Evolutionary conservation across 306 rosid species (phyloP).

Genomic region (Hippophae gyantsensis): DNA sequence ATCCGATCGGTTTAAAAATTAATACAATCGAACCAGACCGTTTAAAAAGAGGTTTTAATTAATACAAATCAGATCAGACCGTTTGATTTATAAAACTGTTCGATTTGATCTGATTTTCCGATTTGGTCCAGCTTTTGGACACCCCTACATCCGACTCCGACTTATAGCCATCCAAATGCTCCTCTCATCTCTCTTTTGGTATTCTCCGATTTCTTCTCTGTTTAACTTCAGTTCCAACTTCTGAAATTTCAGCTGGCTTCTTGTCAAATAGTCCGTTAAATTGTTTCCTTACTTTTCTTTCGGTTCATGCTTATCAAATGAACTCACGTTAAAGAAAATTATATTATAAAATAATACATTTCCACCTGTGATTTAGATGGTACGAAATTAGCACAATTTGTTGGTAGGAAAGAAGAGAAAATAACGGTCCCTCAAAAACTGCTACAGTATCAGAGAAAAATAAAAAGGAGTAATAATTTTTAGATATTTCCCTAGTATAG

Average conservation of each 20-base stretch:
- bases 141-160: slow-evolving; percentile 33
- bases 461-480: too few species aligned
- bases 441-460: too few species aligned
- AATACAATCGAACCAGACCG: too few species aligned
- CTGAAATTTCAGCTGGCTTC: slow-evolving; percentile 85
- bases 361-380: neutral
- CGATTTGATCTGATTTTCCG: too few species aligned
- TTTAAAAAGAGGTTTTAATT: too few species aligned
- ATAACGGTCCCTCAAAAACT: too few species aligned
- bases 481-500: too few species aligned
- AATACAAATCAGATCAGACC: too few species aligned
- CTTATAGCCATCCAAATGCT: slow-evolving; percentile 30
- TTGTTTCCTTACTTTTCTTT: slow-evolving; percentile 66
- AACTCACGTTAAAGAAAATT: neutral
- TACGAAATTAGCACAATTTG: neutral
- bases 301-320: slow-evolving; percentile 49
- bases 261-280: slow-evolving; percentile 89
- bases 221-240: slow-evolving; percentile 35
- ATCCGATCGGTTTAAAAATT: too few species aligned
- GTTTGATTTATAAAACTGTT: too few species aligned
- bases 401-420: too few species aligned
- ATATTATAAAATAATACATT: neutral
- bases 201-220: slow-evolving; percentile 29
- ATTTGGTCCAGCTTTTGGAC: neutral
- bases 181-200: slow-evolving; percentile 28